phyloP scores from a whole-genome alignment of 2,329 filamentous ascomycete genomes.

The Metarhizium guizhouense region DNA sequence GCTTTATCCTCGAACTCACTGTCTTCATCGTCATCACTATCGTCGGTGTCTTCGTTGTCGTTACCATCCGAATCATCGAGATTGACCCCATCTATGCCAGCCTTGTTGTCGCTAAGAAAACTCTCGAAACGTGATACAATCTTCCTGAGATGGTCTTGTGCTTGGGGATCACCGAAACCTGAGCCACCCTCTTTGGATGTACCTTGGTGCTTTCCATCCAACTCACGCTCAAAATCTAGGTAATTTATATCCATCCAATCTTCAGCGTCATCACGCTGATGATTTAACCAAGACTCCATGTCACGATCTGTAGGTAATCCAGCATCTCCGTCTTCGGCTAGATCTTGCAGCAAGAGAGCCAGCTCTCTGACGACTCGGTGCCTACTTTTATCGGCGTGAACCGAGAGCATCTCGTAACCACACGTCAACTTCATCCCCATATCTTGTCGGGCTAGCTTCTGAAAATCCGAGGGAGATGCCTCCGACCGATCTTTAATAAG shows the following conservation, averaged over 20 bases:
- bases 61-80: slow-evolving; percentile 63
- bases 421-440: slow-evolving; percentile 83
- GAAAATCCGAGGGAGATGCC: slow-evolving; percentile 4
- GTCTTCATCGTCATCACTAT: slow-evolving; percentile 33
- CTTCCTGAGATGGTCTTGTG: slow-evolving; percentile 71
- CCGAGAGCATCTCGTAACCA: slow-evolving; percentile 81
- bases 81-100: slow-evolving; percentile 71
- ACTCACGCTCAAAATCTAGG: slow-evolving; percentile 75
- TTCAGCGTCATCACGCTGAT: slow-evolving; percentile 67
- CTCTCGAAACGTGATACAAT: slow-evolving; percentile 92
- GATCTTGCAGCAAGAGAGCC: slow-evolving; percentile 64
- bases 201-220: slow-evolving; percentile 42
- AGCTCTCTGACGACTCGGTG: slow-evolving; percentile 66
- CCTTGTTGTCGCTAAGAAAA: slow-evolving; percentile 79
- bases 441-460: slow-evolving; percentile 35
- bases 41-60: slow-evolving; percentile 41
- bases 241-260: slow-evolving; percentile 90
- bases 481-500: slow-evolving; percentile 13
- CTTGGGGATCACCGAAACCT: slow-evolving; percentile 57
- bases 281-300: slow-evolving; percentile 59
- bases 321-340: slow-evolving; percentile 59
- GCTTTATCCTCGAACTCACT: slow-evolving; percentile 64
- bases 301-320: slow-evolving; percentile 62
- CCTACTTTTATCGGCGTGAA: slow-evolving; percentile 57
- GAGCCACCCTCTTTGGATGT: slow-evolving; percentile 23